Base-by-base conservation (phyloP, 768 basidiomycete species). In the Ephemerocybe angulata region DNA sequence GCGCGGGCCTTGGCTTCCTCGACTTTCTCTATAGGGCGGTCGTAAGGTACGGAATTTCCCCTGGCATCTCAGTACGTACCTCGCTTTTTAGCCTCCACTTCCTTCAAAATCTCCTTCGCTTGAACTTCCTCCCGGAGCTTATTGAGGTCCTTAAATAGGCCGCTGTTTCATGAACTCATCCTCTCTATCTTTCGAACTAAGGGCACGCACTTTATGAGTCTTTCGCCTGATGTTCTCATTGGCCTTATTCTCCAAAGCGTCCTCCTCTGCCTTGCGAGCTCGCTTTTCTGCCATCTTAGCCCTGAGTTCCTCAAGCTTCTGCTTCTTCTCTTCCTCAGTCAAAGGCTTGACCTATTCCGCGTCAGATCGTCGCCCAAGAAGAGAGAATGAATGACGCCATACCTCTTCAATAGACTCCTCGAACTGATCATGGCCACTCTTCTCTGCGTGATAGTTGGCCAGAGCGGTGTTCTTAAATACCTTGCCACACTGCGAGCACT, bases 381-480 rank as follows among this genome's bases (percentile, higher is more conserved):
- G 30, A 42, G 38, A 41, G 57, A 27, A 35, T 24, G 29, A 22
- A 27, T 46, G 60, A 1, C 21, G 6, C 47, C 37, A 33, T 15
- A 91, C 93, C 80, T 98, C 96, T 64, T 98, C 94, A 0, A 85
- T 90, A 1, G 90, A 93, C 65, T 98, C 96, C 67, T 97, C 95
- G 59, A 98, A 98, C 60, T 94, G 86, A 69, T 93, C 87, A 66
- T 99, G 96, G 0, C 96, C 96, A 60, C 86, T 90, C 76, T 93
- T 93, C 70, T 95, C 93, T 0, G 93, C 95, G 63, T 97, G 95
- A 69, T 84, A 96, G 60, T 91, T 90, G 13, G 92, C 95, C 15
- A 96, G 75, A 2, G 90, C 90, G 0, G 90, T 87, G 61, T 91
- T 93, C 64, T 72, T 76, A 77, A 97, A 97, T 22, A 84, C 76